These are phyloP conservation scores for Nakazawaea laoshanensis DNA, from an alignment of 805 yeast species.

Conservation along the genomic window DNA sequence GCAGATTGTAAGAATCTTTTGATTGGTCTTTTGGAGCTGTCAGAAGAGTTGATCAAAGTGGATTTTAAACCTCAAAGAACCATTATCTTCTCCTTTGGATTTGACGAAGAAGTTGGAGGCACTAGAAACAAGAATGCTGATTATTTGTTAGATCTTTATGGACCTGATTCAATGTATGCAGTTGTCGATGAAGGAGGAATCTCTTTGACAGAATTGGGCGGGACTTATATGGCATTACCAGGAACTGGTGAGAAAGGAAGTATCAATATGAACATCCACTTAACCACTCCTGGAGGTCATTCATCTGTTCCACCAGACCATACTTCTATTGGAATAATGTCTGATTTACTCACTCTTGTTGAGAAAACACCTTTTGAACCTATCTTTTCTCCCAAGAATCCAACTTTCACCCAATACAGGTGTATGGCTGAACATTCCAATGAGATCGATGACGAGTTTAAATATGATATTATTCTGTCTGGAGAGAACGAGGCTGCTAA, in stretches of 20 bases:
- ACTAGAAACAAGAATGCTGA: conserved; percentile 24
- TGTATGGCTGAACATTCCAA: conserved; percentile 37
- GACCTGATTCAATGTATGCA: conserved; percentile 32
- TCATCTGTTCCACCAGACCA: conserved; percentile 41
- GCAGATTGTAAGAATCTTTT: conserved; percentile 36
- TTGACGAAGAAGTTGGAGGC: conserved; percentile 42
- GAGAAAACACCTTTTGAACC: conserved; percentile 30
- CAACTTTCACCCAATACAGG: conserved; percentile 32
- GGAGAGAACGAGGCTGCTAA: conserved; percentile 29
- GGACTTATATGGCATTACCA: conserved; percentile 32
- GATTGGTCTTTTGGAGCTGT: conserved; percentile 28
- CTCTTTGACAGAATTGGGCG: conserved; percentile 26
- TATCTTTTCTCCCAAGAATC: conserved; percentile 32
- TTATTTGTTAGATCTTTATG: conserved; percentile 27
- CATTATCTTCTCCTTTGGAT: conserved; percentile 37
- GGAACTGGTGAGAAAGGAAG: conserved; percentile 44
- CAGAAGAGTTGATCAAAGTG: conserved; percentile 18
- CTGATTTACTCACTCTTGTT: conserved; percentile 28
- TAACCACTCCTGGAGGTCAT: conserved; percentile 42
- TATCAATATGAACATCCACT: conserved; percentile 28
- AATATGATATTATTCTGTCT: conserved; percentile 29
- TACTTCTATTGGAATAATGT: conserved; percentile 38
- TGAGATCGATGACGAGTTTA: conserved; percentile 23
- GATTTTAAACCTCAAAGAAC: conserved; percentile 35
- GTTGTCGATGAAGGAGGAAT: conserved; percentile 37